These are phyloP conservation scores for Fraxinus cuspidata DNA, from an alignment of 257 asterid genomes.

Conservation along the genomic window DNA sequence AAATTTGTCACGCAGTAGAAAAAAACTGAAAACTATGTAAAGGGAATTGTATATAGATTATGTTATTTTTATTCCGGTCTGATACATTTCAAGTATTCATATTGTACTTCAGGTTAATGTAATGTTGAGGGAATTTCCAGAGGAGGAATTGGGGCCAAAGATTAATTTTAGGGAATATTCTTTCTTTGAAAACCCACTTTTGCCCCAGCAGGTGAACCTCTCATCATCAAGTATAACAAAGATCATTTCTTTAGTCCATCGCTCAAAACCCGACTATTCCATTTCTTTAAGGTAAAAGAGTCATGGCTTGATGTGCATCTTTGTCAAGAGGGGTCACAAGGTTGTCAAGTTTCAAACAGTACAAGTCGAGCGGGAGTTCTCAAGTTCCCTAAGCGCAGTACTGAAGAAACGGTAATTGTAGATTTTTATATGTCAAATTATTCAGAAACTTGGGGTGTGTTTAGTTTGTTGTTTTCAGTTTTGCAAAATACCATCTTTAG, in stretches of 20 bases:
- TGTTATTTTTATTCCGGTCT: no score
- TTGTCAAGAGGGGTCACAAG: slow-evolving; percentile 81
- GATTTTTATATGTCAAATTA: not conserved
- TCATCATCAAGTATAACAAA: slow-evolving; percentile 7
- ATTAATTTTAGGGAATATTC: slow-evolving; percentile 83
- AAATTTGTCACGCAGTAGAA: no score
- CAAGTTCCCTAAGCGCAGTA: slow-evolving; percentile 77
- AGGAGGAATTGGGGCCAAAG: slow-evolving; percentile 77
- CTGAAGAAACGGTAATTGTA: slow-evolving; percentile 72
- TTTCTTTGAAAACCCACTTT: slow-evolving; percentile 71
- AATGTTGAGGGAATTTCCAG: slow-evolving; percentile 70
- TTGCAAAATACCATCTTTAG: no score
- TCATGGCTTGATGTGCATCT: slow-evolving; percentile 96
- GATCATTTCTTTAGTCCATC: not conserved
- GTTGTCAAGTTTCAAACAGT: slow-evolving; percentile 71
- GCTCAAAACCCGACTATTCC: slow-evolving; percentile 3
- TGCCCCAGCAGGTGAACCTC: slow-evolving; percentile 68
- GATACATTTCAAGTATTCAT: no score
- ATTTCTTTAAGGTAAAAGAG: slow-evolving; percentile 70
- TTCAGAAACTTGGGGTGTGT: not conserved
- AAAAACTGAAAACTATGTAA: no score
- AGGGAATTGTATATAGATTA: no score
- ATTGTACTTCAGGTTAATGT: slow-evolving; percentile 62
- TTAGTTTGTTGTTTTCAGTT: no score
- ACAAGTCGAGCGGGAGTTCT: slow-evolving; percentile 54